Base-by-base conservation (phyloP, 768 basidiomycete species). In the Russula dissimulans region DNA sequence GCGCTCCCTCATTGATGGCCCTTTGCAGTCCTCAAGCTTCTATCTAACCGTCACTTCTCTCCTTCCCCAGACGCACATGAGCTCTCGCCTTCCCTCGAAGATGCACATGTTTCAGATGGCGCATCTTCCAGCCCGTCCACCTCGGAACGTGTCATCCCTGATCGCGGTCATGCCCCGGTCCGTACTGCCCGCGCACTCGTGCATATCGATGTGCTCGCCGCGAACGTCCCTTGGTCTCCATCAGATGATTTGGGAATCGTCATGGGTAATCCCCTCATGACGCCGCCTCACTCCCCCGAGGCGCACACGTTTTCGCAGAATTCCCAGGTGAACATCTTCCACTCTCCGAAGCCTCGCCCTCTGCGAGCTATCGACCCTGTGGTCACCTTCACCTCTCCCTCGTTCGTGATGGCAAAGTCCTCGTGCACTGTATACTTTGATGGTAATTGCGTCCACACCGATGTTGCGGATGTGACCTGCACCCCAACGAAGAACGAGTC, bases 341-440 rank as follows among this genome's bases (percentile, higher is more conserved):
- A 68, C 62, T 66, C 66, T 26, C 60, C 63, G 17, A 66, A 74
- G 41, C 75, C 83, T 43, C 84, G 85, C 36, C 78, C 76, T 26
- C 73, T 89, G 55, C 72, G 72, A 11, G 71, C 76, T 46, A 86
- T 89, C 64, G 83, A 89, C 66, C 84, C 86, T 0, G 83, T 82
- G 2, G 77, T 89, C 31, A 84, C 86, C 18, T 82, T 89, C 64
- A 68, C 80, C 36, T 80, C 85, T 4, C 76, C 71, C 3, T 71
- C 76, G 2, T 66, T 74, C 4, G 73, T 85, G 38, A 67, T 72
- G 10, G 84, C 84, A 32, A 76, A 76, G 34, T 84, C 83, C 0
- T 74, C 74, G 36, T 87, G 81, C 71, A 76, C 76, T 0, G 81
- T 89, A 7, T 77, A 79, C 64, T 67, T 74, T 9, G 77, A 78